A percentile compares a stretch with the other conserved stretches of the same genome.
Conservation (phyloP, 129 eudicot species). For the Arctium lappa region DNA sequence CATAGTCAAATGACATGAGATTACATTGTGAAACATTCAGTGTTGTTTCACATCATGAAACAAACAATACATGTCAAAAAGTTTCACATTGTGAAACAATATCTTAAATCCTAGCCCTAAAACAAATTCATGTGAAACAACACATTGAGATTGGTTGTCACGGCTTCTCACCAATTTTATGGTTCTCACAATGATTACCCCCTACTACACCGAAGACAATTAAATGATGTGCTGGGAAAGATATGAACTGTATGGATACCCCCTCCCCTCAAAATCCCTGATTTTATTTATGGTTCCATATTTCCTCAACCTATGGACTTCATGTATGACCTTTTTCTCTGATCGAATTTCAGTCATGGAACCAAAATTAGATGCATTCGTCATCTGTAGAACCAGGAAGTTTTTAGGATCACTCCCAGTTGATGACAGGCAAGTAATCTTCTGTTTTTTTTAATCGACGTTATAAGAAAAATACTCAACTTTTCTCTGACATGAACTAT, state of each 20-base stretch:
- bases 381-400: conserved; percentile 74
- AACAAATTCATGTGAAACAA: no score
- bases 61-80: no score
- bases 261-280: neutral
- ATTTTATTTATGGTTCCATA: neutral
- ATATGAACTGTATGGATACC: neutral
- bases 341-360: conserved; percentile 53
- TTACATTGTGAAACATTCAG: neutral
- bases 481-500: conserved; percentile 5
- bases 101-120: no score
- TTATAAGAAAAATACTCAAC: neutral
- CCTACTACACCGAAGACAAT: neutral
- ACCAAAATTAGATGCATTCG: conserved; percentile 78
- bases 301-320: neutral
- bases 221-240: neutral
- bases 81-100: neutral
- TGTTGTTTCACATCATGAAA: no score
- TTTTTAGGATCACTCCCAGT: conserved; percentile 72
- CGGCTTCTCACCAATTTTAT: neutral
- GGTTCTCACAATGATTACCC: neutral
- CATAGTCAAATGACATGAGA: neutral
- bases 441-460: neutral
- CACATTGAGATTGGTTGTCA: neutral
- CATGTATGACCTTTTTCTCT: neutral
- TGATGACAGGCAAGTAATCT: conserved; percentile 69